These are phyloP conservation scores for Piper longum DNA, from an alignment of 164 flowering plant genomes.

Conservation along the genomic window DNA sequence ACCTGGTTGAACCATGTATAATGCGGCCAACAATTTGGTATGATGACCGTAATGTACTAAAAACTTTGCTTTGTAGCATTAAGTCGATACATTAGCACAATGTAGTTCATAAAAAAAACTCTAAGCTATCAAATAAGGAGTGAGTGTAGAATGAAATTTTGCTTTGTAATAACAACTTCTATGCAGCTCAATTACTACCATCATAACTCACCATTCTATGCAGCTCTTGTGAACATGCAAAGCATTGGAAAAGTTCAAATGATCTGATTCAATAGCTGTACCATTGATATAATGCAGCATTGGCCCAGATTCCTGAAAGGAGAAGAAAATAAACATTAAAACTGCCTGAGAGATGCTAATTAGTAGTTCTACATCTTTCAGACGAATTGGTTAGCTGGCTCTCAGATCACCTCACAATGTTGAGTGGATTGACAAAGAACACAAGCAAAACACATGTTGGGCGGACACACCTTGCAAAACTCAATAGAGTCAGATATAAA, in stretches of 20 bases:
- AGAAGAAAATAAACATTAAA: neutral
- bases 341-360: neutral
- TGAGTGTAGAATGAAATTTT: too few species aligned
- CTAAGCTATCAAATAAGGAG: too few species aligned
- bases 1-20: too few species aligned
- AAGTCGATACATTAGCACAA: too few species aligned
- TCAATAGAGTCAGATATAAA: neutral
- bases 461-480: neutral
- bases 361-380: neutral
- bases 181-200: neutral
- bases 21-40: too few species aligned
- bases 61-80: too few species aligned
- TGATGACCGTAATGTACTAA: too few species aligned
- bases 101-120: too few species aligned
- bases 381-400: neutral
- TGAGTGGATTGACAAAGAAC: constrained; percentile 10
- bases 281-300: constrained; percentile 13
- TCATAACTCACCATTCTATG: constrained; percentile 8
- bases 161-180: neutral
- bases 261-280: constrained; percentile 4
- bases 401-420: constrained; percentile 4
- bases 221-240: constrained; percentile 12
- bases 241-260: neutral
- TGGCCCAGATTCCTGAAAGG: constrained; percentile 9
- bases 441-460: constrained; percentile 3